Conservation (phyloP, 2,329 filamentous ascomycete genomes). For the Ciborinia camelliae region DNA sequence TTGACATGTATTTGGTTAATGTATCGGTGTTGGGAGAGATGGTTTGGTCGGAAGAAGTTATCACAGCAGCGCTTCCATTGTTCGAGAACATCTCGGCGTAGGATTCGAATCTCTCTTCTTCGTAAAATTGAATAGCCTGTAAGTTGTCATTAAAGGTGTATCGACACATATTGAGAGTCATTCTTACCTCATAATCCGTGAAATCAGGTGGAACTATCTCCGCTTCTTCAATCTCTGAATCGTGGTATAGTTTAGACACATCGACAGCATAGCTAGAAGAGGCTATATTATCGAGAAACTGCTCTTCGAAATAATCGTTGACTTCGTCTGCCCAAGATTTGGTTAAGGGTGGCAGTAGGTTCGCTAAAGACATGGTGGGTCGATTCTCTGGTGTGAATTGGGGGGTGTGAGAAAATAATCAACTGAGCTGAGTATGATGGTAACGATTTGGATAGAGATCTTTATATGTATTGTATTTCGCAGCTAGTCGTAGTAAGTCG, state of each 20-base stretch:
- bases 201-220: not conserved
- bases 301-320: not conserved
- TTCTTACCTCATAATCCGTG: not conserved
- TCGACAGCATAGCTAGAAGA: not conserved
- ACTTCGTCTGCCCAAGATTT: constrained; percentile 8
- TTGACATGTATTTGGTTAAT: not conserved
- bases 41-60: not conserved
- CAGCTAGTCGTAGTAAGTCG: not conserved
- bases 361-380: constrained; percentile 11
- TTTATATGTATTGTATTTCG: not conserved
- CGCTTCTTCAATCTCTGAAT: not conserved
- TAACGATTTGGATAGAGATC: not conserved
- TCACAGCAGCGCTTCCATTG: not conserved
- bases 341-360: not conserved
- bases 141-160: not conserved
- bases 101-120: not conserved
- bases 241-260: not conserved
- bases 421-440: not conserved
- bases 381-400: not conserved
- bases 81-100: not conserved
- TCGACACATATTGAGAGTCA: not conserved
- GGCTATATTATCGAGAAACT: too few species aligned
- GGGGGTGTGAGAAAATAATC: not conserved
- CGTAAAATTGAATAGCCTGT: not conserved
- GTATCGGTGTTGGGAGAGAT: not conserved